Evolutionary conservation across 306 rosid species (phyloP).

Genomic region (Arachis hypogaea): DNA sequence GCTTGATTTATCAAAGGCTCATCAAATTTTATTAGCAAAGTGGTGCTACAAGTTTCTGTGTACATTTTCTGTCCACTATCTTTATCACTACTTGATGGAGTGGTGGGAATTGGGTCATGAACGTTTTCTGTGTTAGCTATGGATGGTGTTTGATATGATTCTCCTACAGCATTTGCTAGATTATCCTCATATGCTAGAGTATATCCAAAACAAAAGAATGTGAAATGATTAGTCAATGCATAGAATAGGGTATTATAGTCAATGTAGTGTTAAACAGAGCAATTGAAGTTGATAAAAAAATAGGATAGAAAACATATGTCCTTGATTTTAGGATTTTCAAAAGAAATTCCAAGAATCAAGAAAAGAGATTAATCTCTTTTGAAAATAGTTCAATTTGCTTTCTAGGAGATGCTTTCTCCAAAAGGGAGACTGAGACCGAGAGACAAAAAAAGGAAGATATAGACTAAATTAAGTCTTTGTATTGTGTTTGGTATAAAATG

Average conservation of each 20-base stretch:
- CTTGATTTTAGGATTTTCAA: too few species aligned
- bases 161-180: background rate
- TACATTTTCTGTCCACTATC: background rate
- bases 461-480: too few species aligned
- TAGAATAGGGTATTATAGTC: background rate
- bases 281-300: background rate
- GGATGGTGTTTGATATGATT: background rate
- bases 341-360: too few species aligned
- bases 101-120: background rate
- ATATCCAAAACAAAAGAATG: background rate
- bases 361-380: too few species aligned
- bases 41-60: background rate
- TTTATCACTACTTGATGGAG: background rate
- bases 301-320: too few species aligned
- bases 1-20: background rate
- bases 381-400: too few species aligned
- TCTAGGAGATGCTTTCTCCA: too few species aligned
- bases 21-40: background rate
- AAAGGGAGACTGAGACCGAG: too few species aligned
- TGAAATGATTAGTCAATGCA: background rate
- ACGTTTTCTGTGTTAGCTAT: too few species aligned
- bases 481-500: too few species aligned
- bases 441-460: too few species aligned
- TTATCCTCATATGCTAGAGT: background rate
- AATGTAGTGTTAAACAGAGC: background rate